These are phyloP conservation scores for Apiotrichum gamsii DNA, from an alignment of 1,284 basidiomycete species.

Conservation along the genomic window DNA sequence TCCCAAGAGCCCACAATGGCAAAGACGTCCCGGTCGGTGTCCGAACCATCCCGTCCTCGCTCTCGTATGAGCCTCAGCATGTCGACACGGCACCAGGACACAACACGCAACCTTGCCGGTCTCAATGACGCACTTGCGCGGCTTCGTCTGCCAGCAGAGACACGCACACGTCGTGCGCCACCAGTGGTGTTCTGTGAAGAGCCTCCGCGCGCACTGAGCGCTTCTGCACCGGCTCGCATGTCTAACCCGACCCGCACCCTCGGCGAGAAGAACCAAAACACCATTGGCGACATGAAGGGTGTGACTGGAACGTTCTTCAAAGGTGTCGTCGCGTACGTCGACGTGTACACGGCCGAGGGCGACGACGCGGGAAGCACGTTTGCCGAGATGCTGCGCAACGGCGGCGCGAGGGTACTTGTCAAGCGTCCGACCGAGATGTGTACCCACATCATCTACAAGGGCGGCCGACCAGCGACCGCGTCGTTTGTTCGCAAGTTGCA, in stretches of 20 bases:
- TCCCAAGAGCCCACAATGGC: too few relatives aligned
- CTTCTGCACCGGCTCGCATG: too few relatives aligned
- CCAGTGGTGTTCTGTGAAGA: slow-evolving; percentile 1
- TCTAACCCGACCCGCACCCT: not conserved
- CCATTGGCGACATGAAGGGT: not conserved
- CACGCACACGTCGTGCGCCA: not conserved
- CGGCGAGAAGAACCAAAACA: not conserved
- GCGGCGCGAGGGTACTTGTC: slow-evolving; percentile 74
- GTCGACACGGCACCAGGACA: slow-evolving; percentile 28
- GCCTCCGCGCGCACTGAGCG: not conserved
- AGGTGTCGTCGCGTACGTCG: slow-evolving; percentile 78
- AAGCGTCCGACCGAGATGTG: slow-evolving; percentile 52
- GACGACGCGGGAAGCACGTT: slow-evolving; percentile 79
- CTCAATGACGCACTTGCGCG: slow-evolving; percentile 39
- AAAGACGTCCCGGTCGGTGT: slow-evolving; percentile 3
- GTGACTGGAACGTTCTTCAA: slow-evolving; percentile 50
- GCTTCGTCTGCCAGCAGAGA: slow-evolving; percentile 16
- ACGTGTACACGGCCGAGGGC: slow-evolving; percentile 78
- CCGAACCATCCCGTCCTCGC: slow-evolving; percentile 1
- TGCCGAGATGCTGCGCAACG: slow-evolving; percentile 68
- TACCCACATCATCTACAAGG: slow-evolving; percentile 88
- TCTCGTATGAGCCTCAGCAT: slow-evolving; percentile 13
- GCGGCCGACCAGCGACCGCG: slow-evolving; percentile 70
- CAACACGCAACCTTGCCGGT: slow-evolving; percentile 35
- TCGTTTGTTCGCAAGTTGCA: slow-evolving; percentile 60